phyloP scores from a whole-genome alignment of 1,284 basidiomycete species.

The Melampsora americana region DNA sequence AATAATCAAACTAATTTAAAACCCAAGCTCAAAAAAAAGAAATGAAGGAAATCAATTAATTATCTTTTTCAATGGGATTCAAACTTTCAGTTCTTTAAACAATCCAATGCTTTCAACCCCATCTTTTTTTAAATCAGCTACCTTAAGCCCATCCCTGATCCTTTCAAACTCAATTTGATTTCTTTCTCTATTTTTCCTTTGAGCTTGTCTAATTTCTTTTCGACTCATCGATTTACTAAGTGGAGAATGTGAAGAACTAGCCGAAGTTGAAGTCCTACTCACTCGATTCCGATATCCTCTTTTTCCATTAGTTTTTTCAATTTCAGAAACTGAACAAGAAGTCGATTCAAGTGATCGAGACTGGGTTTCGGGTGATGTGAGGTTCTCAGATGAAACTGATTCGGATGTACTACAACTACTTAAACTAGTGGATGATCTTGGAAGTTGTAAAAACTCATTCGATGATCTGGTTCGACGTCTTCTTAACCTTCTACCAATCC shows the following conservation, averaged over 20 bases:
- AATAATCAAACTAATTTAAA: not conserved
- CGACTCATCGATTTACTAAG: not conserved
- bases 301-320: too few relatives aligned
- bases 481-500: not conserved
- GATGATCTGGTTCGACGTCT: not conserved
- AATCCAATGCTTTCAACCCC: not conserved
- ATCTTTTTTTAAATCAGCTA: too few relatives aligned
- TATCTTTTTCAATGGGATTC: not conserved
- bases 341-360: not conserved
- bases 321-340: too few relatives aligned
- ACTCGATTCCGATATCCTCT: too few relatives aligned
- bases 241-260: not conserved
- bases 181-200: not conserved
- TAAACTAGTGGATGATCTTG: too few relatives aligned
- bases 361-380: not conserved
- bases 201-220: not conserved
- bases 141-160: too few relatives aligned
- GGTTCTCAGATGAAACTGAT: too few relatives aligned
- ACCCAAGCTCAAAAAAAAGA: not conserved
- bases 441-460: too few relatives aligned
- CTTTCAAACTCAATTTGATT: not conserved
- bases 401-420: too few relatives aligned
- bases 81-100: slow-evolving; percentile 6
- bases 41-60: slow-evolving; percentile 1
- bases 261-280: too few relatives aligned